phyloP scores from a whole-genome alignment of 2,329 filamentous ascomycete genomes.

The Truncatella angustata region DNA sequence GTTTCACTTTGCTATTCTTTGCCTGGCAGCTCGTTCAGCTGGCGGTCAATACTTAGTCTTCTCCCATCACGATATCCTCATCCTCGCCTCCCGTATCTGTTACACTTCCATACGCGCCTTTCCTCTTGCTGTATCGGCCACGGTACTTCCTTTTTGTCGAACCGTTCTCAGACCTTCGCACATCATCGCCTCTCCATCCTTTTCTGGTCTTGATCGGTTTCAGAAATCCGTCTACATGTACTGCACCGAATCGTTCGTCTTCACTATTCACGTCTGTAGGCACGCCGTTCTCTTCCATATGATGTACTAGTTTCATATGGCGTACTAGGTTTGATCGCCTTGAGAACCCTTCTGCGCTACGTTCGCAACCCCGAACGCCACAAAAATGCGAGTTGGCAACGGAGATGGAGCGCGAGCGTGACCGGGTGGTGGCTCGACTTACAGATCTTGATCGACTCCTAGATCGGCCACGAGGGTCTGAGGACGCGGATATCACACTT shows the following conservation, averaged over 20 bases:
- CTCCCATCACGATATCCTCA: neutral
- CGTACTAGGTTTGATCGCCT: constrained; percentile 33
- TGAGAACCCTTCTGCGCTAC: constrained; percentile 34
- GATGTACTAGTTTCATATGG: constrained; percentile 45
- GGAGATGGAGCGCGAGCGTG: constrained; percentile 21
- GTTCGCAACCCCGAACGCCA: constrained; percentile 33
- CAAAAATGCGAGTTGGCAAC: constrained; percentile 29
- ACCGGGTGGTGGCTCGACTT: constrained; percentile 10
- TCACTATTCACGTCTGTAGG: constrained; percentile 37
- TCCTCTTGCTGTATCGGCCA: neutral
- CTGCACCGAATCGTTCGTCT: constrained; percentile 60
- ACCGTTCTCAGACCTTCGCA: neutral
- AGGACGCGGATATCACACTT: constrained; percentile 11
- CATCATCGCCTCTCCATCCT: constrained; percentile 46
- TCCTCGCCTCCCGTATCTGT: constrained; percentile 3
- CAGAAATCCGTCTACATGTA: constrained; percentile 69
- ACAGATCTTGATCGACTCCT: constrained; percentile 3
- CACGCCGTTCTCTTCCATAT: constrained; percentile 20
- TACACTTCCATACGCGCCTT: neutral
- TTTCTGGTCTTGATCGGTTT: constrained; percentile 47
- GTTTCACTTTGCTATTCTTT: no score
- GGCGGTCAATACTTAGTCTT: no score
- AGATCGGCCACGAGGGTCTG: constrained; percentile 8
- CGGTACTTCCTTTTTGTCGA: neutral
- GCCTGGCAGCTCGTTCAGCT: no score